Conservation (phyloP, 257 asterid species). For the Echium plantagineum region DNA sequence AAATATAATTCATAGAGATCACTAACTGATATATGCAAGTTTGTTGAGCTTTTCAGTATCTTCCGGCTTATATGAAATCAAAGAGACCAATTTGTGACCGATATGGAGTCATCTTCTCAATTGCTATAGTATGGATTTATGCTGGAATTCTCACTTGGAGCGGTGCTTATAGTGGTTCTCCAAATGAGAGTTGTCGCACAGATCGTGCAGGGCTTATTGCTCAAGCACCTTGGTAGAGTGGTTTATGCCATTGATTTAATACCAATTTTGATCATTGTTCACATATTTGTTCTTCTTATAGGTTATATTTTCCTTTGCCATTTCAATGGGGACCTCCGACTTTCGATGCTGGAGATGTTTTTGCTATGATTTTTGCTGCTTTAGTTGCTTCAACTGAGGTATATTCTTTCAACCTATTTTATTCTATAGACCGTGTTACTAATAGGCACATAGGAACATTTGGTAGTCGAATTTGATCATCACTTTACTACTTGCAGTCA, state of each 20-base stretch:
- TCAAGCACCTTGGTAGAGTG: slow-evolving; percentile 50
- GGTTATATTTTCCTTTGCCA: slow-evolving; percentile 62
- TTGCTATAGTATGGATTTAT: slow-evolving; percentile 47
- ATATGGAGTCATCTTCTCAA: slow-evolving; percentile 46
- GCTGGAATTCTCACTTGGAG: slow-evolving; percentile 53
- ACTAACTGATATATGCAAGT: neutral
- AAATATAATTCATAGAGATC: no score
- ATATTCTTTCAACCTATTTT: neutral
- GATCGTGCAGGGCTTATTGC: slow-evolving; percentile 45
- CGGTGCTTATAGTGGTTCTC: slow-evolving; percentile 42
- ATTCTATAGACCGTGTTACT: neutral
- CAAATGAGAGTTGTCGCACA: slow-evolving; percentile 28
- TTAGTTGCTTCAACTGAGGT: slow-evolving; percentile 78
- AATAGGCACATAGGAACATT: no score
- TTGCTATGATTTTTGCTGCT: slow-evolving; percentile 48
- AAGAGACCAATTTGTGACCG: slow-evolving; percentile 44
- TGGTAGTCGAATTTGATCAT: neutral
- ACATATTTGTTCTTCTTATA: slow-evolving; percentile 15
- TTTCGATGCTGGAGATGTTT: slow-evolving; percentile 35
- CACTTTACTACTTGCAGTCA: slow-evolving; percentile 28
- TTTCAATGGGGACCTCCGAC: slow-evolving; percentile 93
- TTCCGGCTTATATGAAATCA: slow-evolving; percentile 35
- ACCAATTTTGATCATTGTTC: neutral
- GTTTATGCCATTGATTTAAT: neutral
- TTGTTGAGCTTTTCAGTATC: slow-evolving; percentile 30